Evolutionary conservation across 768 basidiomycete genomes (phyloP).

Genomic region (Omphalotus guepiniiformis): DNA sequence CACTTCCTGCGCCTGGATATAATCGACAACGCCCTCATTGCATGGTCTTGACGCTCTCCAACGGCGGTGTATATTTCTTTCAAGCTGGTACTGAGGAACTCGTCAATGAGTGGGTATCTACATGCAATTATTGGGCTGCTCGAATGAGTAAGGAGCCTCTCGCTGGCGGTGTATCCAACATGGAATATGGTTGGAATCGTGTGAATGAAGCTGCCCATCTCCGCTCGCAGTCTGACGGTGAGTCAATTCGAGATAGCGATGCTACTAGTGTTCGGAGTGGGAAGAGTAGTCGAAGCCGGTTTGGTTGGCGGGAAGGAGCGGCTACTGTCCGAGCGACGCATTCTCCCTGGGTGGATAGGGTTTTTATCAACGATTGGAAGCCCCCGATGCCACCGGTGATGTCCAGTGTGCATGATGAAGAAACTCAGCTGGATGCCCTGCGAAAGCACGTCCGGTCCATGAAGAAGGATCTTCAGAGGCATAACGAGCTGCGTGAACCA

Average conservation of each 20-base stretch:
- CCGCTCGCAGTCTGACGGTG: constrained; percentile 57
- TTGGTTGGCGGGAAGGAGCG: constrained; percentile 66
- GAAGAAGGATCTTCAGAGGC: constrained; percentile 74
- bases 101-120: constrained; percentile 98
- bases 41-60: constrained; percentile 87
- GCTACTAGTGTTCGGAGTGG: constrained; percentile 69
- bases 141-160: constrained; percentile 93
- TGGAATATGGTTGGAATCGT: constrained; percentile 98
- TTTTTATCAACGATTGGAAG: constrained; percentile 91
- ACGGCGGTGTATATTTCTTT: constrained; percentile 94
- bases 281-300: constrained; percentile 69
- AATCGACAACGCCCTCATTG: constrained; percentile 88
- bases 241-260: constrained; percentile 43
- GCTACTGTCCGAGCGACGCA: constrained; percentile 59
- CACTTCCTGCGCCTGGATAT: constrained; percentile 89
- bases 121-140: constrained; percentile 99
- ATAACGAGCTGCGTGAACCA: constrained; percentile 78
- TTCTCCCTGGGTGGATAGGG: constrained; percentile 76
- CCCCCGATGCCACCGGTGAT: constrained; percentile 81
- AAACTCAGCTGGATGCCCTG: constrained; percentile 86
- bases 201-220: constrained; percentile 49
- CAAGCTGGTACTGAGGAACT: constrained; percentile 98
- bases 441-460: constrained; percentile 74
- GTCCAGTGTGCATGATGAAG: constrained; percentile 85
- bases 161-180: constrained; percentile 94